Base-by-base conservation (phyloP, 139 green algal species). In the Auxenochlorella protothecoides region DNA sequence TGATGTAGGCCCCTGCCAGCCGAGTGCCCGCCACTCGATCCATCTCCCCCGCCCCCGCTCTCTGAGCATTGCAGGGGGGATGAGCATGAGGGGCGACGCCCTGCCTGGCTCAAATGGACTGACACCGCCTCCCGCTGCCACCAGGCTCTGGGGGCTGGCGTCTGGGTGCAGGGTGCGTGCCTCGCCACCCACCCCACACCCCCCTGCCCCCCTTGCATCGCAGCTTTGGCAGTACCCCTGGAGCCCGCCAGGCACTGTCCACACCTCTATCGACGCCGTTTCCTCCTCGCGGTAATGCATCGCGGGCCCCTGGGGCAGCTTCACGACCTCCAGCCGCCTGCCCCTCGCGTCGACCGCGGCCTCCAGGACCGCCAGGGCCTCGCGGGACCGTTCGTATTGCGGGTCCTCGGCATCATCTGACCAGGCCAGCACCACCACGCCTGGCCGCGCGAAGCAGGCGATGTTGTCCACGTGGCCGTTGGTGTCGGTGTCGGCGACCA, bases 391-490 rank as follows among this genome's bases (percentile, higher is more conserved):
- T 62, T 79, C 76, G 62, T 83, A 77, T 76, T 86, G 79, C 0
- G 88, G 81, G 63, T 92, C 85, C 2, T 14, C 66, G 14, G 76
- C 69, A 63, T 92, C 86, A 55, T 93, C 88, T 15, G 82, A 87
- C 88, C 88, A 93, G 15, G 88, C 76, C 59, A 93, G 85, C 66
- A 92, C 74, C 13, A 93, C 83, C 7, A 76, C 66, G 9, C 86
- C 88, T 0, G 86, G 86, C 14, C 68, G 44, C 6, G 79, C 77
- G 75, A 93, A 93, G 73, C 83, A 89, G 5, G 86, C 86, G 70
- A 93, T 80, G 76, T 93, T 93, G 81, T 93, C 88, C 53, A 94
- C 75, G 65, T 93, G 88, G 3, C 87, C 88, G 69, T 93, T 86
- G 44, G 83, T 86, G 68, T 88, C 85, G 53, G 84, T 65, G 63